A percentile compares a stretch with the other conserved stretches of the same genome.
phyloP scores from a whole-genome alignment of 2,329 filamentous ascomycete genomes.

The Neonectria magnoliae region DNA sequence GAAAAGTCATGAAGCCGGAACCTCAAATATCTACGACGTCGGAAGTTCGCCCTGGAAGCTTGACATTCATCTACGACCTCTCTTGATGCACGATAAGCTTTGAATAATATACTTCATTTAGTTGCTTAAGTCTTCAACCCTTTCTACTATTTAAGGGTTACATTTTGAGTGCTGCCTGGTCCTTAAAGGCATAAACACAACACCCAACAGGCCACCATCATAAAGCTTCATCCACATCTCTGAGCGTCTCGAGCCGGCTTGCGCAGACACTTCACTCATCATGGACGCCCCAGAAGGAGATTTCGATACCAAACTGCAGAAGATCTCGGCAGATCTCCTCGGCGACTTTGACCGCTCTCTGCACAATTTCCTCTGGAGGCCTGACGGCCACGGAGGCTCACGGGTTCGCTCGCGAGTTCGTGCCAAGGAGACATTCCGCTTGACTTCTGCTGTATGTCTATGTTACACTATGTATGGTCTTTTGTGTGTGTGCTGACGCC shows the following conservation, averaged over 20 bases:
- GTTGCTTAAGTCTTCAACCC: not conserved
- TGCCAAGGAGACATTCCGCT: conserved; percentile 58
- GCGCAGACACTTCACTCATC: conserved; percentile 5
- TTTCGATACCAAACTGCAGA: conserved; percentile 70
- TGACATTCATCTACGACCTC: not conserved
- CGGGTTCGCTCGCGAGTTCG: conserved; percentile 61
- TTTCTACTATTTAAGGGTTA: conserved; percentile 20
- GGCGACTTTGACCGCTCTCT: conserved; percentile 66
- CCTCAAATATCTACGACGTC: not conserved
- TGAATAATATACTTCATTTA: not conserved
- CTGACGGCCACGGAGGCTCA: conserved; percentile 54
- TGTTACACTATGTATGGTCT: conserved; percentile 13
- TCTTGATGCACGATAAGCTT: not conserved
- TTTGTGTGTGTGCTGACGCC: not conserved
- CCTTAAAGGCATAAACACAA: conserved; percentile 7
- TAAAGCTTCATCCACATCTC: not conserved
- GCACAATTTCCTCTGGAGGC: conserved; percentile 62
- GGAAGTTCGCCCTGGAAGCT: not conserved
- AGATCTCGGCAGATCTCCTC: conserved; percentile 67
- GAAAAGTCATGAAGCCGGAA: not conserved
- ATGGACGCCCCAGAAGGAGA: conserved; percentile 73
- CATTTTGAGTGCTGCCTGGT: conserved; percentile 25
- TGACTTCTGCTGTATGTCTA: conserved; percentile 57
- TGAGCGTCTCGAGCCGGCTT: conserved; percentile 4
- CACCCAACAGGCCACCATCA: conserved; percentile 6